Base-by-base conservation (phyloP, 2,329 filamentous ascomycete species). In the Pezicula neosporulosa region DNA sequence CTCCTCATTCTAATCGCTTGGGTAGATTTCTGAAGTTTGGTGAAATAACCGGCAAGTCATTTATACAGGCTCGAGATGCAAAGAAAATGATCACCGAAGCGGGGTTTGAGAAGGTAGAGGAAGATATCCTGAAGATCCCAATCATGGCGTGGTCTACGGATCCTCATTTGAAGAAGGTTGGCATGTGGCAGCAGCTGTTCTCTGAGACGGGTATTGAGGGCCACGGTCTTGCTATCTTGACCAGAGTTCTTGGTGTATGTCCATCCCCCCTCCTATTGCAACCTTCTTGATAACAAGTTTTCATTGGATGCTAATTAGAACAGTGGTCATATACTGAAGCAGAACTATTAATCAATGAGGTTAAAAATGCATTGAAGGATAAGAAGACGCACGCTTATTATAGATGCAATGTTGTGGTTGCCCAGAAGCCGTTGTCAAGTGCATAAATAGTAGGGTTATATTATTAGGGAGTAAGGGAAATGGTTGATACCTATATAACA, bases 11-110 rank as follows among this genome's bases (percentile, higher is more conserved):
- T 43, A 21, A 16, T 5, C 24, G 21, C 41, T 27, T 9, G 3
- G 18, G 6, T 18, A 43, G 41, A 27, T 63, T 78, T 36, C 60
- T 67, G 8, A 56, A 63, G 3, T 74, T 74, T 8, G 69, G 68
- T 2, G 64, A 66, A 24, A 56, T 59, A 0, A 65, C 72, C 28
- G 54, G 51, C 16, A n/a, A 71, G 75, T 5, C 67, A 72, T 3
- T 56, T 72, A 4, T 58, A 68, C 24, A 57, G 55, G 28, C 48
- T 39, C n/a, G 51, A 55, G 46, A 41, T 53, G 30, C 48, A 45
- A 44, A 51, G 42, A 27, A 48, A 35, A 15, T 44, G 47, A 52
- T 64, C 37, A 37, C 53, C 37, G 52, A 51, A 5, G 48, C 52
- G 2, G 66, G 60, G 0, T 69, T 59, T 43, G 60, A 58, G 27